Conservation (phyloP, 371 early-diverging fungal genomes). For the Fennellomyces sp. region DNA sequence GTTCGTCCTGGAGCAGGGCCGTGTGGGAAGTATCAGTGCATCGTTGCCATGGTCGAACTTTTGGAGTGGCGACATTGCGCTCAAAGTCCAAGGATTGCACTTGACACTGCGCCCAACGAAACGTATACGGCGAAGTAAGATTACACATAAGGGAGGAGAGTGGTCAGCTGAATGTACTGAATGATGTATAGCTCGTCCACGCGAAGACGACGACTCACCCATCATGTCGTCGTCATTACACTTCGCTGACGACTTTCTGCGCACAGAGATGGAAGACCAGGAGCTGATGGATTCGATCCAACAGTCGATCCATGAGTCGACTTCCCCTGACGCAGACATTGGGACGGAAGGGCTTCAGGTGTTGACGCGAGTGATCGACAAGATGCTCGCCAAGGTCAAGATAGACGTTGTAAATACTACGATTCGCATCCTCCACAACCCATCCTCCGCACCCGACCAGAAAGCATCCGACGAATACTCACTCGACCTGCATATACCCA, state of each 20-base stretch:
- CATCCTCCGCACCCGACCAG: conserved; percentile 20
- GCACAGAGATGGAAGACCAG: conserved; percentile 65
- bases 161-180: not conserved
- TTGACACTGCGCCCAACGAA: conserved; percentile 60
- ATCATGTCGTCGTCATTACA: conserved; percentile 83
- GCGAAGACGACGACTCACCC: conserved; percentile 62
- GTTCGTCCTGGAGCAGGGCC: conserved; percentile 68
- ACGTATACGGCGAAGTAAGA: conserved; percentile 37
- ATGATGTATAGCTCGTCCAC: conserved; percentile 12
- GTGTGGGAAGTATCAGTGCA: conserved; percentile 72
- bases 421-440: conserved; percentile 58
- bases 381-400: conserved; percentile 66
- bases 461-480: conserved; percentile 39
- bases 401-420: conserved; percentile 56
- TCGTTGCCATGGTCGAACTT: conserved; percentile 85
- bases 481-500: conserved; percentile 59
- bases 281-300: conserved; percentile 60
- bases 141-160: not conserved
- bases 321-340: conserved; percentile 22
- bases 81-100: conserved; percentile 76
- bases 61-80: conserved; percentile 75
- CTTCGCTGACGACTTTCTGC: conserved; percentile 86
- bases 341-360: conserved; percentile 69
- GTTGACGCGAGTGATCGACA: conserved; percentile 70
- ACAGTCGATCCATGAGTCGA: conserved; percentile 50